These are phyloP conservation scores for Eutypella sp. DNA, from an alignment of 2,329 filamentous ascomycete species.

Conservation along the genomic window DNA sequence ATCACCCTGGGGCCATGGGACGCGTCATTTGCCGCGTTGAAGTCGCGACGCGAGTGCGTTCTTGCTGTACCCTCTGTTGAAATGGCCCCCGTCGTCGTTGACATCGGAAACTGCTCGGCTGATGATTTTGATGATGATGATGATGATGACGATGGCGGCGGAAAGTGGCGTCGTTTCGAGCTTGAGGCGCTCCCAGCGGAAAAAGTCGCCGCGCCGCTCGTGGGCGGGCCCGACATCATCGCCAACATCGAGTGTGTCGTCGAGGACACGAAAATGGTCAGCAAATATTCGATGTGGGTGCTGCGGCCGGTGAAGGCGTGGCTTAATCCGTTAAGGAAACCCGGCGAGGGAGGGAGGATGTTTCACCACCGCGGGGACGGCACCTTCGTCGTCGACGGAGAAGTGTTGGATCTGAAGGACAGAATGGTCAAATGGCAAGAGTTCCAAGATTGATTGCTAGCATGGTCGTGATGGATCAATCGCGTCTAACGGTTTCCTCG, in stretches of 20 bases:
- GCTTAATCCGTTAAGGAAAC: conserved; percentile 22
- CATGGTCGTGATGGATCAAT: no score
- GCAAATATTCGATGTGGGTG: conserved; percentile 30
- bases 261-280: conserved; percentile 27
- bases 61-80: conserved; percentile 27
- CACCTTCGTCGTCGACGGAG: conserved; percentile 27
- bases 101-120: conserved; percentile 29
- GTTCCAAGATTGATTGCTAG: conserved; percentile 23
- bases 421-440: conserved; percentile 31
- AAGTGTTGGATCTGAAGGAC: conserved; percentile 26
- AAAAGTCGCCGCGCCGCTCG: conserved; percentile 26
- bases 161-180: conserved; percentile 27
- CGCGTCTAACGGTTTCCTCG: conserved; percentile 10
- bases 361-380: conserved; percentile 32
- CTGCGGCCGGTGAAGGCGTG: conserved; percentile 28
- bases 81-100: conserved; percentile 25
- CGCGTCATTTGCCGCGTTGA: conserved; percentile 24
- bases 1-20: conserved; percentile 30
- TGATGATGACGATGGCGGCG: conserved; percentile 2
- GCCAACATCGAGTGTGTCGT: conserved; percentile 32
- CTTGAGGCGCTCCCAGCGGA: conserved; percentile 23
- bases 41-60: conserved; percentile 26
- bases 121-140: conserved; percentile 9
- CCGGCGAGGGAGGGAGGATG: conserved; percentile 25
- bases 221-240: conserved; percentile 25